Evolutionary conservation across 768 basidiomycete genomes (phyloP).

Genomic region (Collybiopsis confluens): DNA sequence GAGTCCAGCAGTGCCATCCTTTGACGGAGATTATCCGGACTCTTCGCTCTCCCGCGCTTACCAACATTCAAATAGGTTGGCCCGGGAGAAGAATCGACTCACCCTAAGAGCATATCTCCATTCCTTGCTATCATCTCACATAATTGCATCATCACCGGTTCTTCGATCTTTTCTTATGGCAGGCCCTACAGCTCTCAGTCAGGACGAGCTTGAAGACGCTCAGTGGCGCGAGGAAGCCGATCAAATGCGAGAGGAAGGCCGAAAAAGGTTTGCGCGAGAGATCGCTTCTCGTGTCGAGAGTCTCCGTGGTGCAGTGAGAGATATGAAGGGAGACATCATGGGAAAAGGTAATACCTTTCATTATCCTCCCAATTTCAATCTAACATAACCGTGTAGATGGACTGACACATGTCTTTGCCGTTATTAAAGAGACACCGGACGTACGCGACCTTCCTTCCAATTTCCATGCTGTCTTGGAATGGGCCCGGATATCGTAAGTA

Average conservation of each 20-base stretch:
- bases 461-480: slow-evolving; percentile 88
- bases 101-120: slow-evolving; percentile 94
- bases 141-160: slow-evolving; percentile 82
- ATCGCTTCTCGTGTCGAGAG: slow-evolving; percentile 84
- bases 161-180: slow-evolving; percentile 82
- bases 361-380: slow-evolving; percentile 8
- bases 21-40: slow-evolving; percentile 11
- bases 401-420: slow-evolving; percentile 81
- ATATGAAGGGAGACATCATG: slow-evolving; percentile 93
- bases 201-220: slow-evolving; percentile 77
- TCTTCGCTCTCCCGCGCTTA: slow-evolving; percentile 16
- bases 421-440: slow-evolving; percentile 76
- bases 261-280: slow-evolving; percentile 80
- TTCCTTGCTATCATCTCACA: slow-evolving; percentile 61
- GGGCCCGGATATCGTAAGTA: slow-evolving; percentile 94
- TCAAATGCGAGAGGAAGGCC: slow-evolving; percentile 78
- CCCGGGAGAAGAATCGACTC: slow-evolving; percentile 92
- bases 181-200: slow-evolving; percentile 61
- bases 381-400: slow-evolving; percentile 55
- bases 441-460: slow-evolving; percentile 77
- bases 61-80: slow-evolving; percentile 35
- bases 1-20: slow-evolving; percentile 21
- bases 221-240: slow-evolving; percentile 85
- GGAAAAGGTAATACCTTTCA: slow-evolving; percentile 52
- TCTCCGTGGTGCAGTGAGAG: slow-evolving; percentile 75